Percentiles rank a stretch among this genome's conserved stretches.
Evolutionary conservation across 1,284 basidiomycete species (phyloP).

Genomic region (Puccinia novopanici): DNA sequence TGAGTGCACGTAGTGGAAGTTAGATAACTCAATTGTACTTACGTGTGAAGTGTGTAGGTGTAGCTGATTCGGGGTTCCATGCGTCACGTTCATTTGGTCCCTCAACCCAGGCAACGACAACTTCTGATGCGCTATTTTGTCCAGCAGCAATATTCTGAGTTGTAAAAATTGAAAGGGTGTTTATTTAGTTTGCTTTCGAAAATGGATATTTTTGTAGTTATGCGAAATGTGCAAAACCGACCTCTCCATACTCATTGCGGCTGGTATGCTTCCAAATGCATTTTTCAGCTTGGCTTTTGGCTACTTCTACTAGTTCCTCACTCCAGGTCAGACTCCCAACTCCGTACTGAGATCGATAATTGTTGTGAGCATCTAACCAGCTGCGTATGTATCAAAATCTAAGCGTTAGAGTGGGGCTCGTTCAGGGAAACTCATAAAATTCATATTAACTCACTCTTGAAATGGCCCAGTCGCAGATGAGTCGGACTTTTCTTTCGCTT

Average conservation of each 20-base stretch:
- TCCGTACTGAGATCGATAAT: slow-evolving; percentile 39
- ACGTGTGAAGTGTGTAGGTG: slow-evolving; percentile 31
- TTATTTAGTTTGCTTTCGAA: no score
- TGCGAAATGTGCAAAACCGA: background rate
- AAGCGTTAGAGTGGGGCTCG: background rate
- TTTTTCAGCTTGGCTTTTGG: slow-evolving; percentile 14
- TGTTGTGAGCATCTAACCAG: slow-evolving; percentile 43
- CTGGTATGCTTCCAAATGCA: slow-evolving; percentile 45
- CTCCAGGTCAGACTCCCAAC: slow-evolving; percentile 30
- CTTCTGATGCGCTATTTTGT: slow-evolving; percentile 35
- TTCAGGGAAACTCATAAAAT: background rate
- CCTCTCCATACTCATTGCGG: slow-evolving; percentile 40
- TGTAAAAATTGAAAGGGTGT: background rate
- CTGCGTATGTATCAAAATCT: background rate
- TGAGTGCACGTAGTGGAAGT: background rate
- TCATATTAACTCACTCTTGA: slow-evolving; percentile 18
- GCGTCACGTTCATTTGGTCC: slow-evolving; percentile 34
- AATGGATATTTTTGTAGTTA: no score
- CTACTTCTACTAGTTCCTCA: slow-evolving; percentile 31
- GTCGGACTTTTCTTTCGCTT: background rate
- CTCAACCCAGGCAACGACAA: slow-evolving; percentile 37
- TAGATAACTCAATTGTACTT: background rate
- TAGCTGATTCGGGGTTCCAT: background rate
- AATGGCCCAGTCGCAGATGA: background rate
- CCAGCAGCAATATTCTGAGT: slow-evolving; percentile 48